These are phyloP conservation scores for Neofusicoccum kwambonambiense DNA, from an alignment of 2,329 filamentous ascomycete genomes.

Conservation along the genomic window DNA sequence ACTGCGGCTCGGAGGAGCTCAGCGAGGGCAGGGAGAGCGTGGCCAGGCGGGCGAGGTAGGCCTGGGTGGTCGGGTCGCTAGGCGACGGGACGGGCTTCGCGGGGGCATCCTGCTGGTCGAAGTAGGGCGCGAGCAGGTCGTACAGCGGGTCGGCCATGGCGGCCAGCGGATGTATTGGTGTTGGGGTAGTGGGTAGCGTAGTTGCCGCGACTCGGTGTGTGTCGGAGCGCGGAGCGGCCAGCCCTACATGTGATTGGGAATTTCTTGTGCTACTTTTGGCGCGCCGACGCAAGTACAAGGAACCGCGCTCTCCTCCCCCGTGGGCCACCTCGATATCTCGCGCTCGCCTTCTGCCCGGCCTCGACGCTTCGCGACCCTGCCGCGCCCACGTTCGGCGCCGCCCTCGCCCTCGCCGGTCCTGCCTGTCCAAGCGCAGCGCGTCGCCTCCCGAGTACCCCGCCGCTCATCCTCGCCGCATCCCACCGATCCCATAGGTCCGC, in stretches of 20 bases:
- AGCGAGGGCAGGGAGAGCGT: slow-evolving; percentile 74
- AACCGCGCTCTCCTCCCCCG: neutral
- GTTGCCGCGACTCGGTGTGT: neutral
- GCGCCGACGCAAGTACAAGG: neutral
- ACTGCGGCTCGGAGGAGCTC: slow-evolving; percentile 71
- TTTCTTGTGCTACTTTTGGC: slow-evolving; percentile 6
- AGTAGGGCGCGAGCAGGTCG: slow-evolving; percentile 67
- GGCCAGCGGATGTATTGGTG: neutral
- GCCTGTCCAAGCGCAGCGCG: neutral
- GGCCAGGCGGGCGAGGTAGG: slow-evolving; percentile 75
- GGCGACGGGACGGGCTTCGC: slow-evolving; percentile 41
- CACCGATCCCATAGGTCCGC: neutral
- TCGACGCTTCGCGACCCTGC: neutral
- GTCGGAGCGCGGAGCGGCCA: slow-evolving; percentile 10
- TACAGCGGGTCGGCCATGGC: slow-evolving; percentile 63
- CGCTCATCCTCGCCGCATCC: neutral
- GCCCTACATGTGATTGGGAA: slow-evolving; percentile 14
- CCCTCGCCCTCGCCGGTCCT: slow-evolving; percentile 6
- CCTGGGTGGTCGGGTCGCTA: slow-evolving; percentile 55
- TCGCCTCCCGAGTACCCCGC: neutral
- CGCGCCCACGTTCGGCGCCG: neutral
- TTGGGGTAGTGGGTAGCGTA: neutral
- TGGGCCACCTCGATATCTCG: neutral
- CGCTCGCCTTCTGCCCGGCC: neutral
- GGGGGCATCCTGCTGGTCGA: slow-evolving; percentile 45